Evolutionary conservation across 192 early-diverging fungal genomes (phyloP).

Genomic region (Obelidium mucronatum): DNA sequence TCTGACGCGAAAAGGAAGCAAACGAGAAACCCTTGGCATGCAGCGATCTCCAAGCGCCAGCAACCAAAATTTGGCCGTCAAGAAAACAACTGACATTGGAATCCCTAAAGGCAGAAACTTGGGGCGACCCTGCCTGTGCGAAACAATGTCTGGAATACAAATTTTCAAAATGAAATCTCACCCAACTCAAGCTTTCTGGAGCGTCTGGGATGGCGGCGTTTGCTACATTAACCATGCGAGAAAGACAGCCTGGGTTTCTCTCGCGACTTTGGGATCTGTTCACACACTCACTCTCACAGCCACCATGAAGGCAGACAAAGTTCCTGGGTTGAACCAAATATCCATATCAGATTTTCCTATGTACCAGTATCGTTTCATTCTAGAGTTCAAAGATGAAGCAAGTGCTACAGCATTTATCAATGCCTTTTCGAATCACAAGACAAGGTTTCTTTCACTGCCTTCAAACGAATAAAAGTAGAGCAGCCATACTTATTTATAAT

Average conservation of each 20-base stretch:
- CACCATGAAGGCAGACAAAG: background rate
- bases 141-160: background rate
- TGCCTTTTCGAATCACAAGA: no score
- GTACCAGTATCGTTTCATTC: no score
- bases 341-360: background rate
- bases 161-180: background rate
- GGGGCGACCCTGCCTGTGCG: background rate
- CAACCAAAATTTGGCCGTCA: background rate
- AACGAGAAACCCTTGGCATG: background rate
- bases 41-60: background rate
- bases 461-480: no score
- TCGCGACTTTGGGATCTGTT: background rate
- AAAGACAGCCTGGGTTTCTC: background rate
- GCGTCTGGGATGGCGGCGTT: background rate
- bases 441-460: no score
- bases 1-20: background rate
- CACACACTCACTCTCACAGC: background rate
- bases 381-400: no score
- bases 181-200: background rate
- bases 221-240: background rate
- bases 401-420: no score
- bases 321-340: background rate
- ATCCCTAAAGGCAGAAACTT: background rate
- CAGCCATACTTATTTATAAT: no score
- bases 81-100: background rate